Percentiles rank a stretch among this genome's conserved stretches.
Evolutionary conservation across 139 green algal genomes (phyloP).

Genomic region (Chlamydomonas schloesseri): DNA sequence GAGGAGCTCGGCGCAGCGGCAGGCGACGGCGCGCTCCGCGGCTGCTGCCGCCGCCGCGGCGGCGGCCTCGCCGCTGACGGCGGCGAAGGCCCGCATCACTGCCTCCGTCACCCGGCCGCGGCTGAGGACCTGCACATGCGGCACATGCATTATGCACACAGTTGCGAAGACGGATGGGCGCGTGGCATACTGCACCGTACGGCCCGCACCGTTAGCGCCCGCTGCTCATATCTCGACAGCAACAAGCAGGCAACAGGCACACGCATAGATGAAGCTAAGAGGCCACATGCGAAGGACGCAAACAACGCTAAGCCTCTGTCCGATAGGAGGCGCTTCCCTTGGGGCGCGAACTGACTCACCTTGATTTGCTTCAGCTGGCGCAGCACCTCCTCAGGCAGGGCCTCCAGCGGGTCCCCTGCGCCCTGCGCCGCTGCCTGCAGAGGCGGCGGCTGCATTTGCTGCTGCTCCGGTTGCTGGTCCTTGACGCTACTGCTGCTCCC

Average conservation of each 20-base stretch:
- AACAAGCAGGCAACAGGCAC: too few relatives aligned
- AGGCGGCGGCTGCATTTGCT: background rate
- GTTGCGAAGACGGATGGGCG: background rate
- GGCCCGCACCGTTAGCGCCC: too few relatives aligned
- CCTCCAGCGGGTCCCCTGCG: background rate
- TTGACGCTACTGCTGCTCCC: too few relatives aligned
- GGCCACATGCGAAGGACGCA: too few relatives aligned
- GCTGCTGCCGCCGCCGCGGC: conserved; percentile 26
- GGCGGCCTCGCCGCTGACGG: background rate
- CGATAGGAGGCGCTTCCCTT: too few relatives aligned
- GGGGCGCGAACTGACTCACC: too few relatives aligned
- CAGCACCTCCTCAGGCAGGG: conserved; percentile 1
- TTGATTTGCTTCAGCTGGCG: conserved; percentile 28
- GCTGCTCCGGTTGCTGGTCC: too few relatives aligned
- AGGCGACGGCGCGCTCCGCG: conserved; percentile 27
- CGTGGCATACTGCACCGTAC: too few relatives aligned
- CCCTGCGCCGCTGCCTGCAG: too few relatives aligned
- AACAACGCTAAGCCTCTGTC: too few relatives aligned
- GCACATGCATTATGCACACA: background rate
- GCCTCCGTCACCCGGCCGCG: background rate
- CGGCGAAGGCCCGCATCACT: conserved; percentile 15
- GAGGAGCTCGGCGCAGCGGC: conserved; percentile 47
- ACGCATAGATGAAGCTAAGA: too few relatives aligned
- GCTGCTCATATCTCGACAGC: too few relatives aligned
- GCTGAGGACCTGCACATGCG: background rate